Evolutionary conservation across 2,329 filamentous ascomycete genomes (phyloP).

Genomic region (Claviceps citrina): DNA sequence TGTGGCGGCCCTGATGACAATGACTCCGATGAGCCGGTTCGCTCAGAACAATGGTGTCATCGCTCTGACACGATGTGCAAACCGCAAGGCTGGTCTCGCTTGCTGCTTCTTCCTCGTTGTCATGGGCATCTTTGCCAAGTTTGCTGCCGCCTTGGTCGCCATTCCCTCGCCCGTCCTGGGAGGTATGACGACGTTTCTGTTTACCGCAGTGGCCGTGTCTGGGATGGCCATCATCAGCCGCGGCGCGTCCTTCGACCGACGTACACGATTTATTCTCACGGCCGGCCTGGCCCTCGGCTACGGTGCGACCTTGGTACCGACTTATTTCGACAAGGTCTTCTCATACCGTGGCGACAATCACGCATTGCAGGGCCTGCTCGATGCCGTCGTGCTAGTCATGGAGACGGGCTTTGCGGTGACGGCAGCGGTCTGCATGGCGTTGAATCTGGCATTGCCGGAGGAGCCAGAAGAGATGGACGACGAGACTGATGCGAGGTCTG

Average conservation of each 20-base stretch:
- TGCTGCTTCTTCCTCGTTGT: conserved; percentile 63
- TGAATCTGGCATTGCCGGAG: conserved; percentile 59
- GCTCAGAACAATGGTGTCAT: conserved; percentile 80
- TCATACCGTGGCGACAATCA: conserved; percentile 55
- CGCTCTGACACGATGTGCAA: conserved; percentile 65
- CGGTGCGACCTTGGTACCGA: conserved; percentile 49
- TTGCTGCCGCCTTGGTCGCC: conserved; percentile 62
- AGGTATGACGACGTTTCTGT: conserved; percentile 35
- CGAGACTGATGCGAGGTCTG: conserved; percentile 6
- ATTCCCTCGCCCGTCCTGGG: conserved; percentile 39
- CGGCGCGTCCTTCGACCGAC: conserved; percentile 56
- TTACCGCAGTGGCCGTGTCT: conserved; percentile 60
- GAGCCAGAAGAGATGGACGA: conserved; percentile 46
- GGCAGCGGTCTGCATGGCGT: conserved; percentile 53
- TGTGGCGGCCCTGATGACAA: conserved; percentile 61
- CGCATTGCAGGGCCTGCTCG: conserved; percentile 55
- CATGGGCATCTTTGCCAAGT: conserved; percentile 73
- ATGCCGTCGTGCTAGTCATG: conserved; percentile 59
- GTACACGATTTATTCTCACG: conserved; percentile 70
- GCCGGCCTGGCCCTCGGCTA: conserved; percentile 60
- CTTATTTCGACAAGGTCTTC: conserved; percentile 57
- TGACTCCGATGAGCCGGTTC: conserved; percentile 66
- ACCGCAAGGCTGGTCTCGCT: conserved; percentile 64
- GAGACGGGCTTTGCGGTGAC: conserved; percentile 63
- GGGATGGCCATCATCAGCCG: conserved; percentile 62